These are phyloP conservation scores for Aspergillus ustus DNA, from an alignment of 2,329 filamentous ascomycete species.

Conservation along the genomic window DNA sequence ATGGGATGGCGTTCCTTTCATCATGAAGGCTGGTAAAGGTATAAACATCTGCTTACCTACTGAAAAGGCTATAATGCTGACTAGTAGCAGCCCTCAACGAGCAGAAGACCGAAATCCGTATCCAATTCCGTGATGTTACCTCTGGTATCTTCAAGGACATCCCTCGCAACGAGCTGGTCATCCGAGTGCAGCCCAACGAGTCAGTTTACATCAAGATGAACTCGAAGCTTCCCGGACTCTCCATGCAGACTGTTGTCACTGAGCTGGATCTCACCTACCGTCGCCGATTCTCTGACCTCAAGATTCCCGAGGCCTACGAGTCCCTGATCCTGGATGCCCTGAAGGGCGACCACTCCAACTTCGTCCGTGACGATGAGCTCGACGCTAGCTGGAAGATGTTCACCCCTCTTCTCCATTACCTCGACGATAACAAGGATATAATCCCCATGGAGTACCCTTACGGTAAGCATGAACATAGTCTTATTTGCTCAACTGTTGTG, in stretches of 20 bases:
- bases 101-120: constrained; percentile 98
- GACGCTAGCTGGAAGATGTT: constrained; percentile 99
- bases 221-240: constrained; percentile 96
- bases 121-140: constrained; percentile 99
- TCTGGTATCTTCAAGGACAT: constrained; percentile 99
- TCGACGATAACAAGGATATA: constrained; percentile 99
- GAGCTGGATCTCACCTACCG: constrained; percentile 98
- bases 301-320: constrained; percentile 99
- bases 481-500: not conserved
- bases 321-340: constrained; percentile 95
- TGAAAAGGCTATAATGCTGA: constrained; percentile 21
- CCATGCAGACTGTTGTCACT: constrained; percentile 99
- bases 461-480: constrained; percentile 64
- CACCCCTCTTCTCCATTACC: constrained; percentile 93
- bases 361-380: constrained; percentile 94
- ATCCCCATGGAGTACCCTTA: constrained; percentile 99
- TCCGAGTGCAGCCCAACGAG: constrained; percentile 99
- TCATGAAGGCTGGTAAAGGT: constrained; percentile 96
- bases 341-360: constrained; percentile 99
- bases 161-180: constrained; percentile 97
- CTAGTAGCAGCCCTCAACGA: constrained; percentile 76
- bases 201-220: constrained; percentile 99
- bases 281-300: constrained; percentile 96
- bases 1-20: constrained; percentile 99
- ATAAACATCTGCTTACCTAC: constrained; percentile 14